Percentiles rank a stretch among this genome's conserved stretches.
Conservation (phyloP, 495 filamentous ascomycete genomes). For the Entonaema liquescens region DNA sequence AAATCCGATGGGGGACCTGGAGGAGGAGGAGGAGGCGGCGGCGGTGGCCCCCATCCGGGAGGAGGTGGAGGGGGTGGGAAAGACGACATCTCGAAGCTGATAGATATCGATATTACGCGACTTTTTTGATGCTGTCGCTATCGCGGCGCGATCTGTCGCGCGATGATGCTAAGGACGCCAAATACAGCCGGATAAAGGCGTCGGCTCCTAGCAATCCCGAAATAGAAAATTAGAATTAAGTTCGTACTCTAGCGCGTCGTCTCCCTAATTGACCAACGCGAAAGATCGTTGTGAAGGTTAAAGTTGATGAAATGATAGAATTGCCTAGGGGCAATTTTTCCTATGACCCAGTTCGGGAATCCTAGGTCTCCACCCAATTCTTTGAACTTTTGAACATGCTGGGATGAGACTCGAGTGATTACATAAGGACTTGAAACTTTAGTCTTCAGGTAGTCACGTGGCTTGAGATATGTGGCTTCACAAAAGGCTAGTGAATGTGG, state of each 20-base stretch:
- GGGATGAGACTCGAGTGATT: neutral
- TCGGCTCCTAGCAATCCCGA: conserved; percentile 7
- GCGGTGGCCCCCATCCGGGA: conserved; percentile 60
- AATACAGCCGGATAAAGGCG: conserved; percentile 23
- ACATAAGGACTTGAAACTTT: conserved; percentile 4
- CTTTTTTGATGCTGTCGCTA: conserved; percentile 41
- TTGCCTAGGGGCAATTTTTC: conserved; percentile 32
- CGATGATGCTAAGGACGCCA: conserved; percentile 31
- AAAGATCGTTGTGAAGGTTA: conserved; percentile 21
- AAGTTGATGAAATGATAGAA: conserved; percentile 27
- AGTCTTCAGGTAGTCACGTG: conserved; percentile 33
- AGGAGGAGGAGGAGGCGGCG: conserved; percentile 77
- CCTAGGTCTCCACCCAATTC: neutral
- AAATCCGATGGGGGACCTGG: conserved; percentile 75
- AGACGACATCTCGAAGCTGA: conserved; percentile 72
- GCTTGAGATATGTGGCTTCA: neutral
- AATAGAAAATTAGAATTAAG: neutral
- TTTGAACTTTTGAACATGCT: neutral
- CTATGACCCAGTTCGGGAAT: neutral
- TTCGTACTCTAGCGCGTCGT: conserved; percentile 26
- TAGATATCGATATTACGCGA: conserved; percentile 29
- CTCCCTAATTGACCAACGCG: conserved; percentile 31
- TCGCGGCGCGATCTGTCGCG: conserved; percentile 48
- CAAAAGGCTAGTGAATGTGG: conserved; percentile 22
- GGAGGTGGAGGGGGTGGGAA: conserved; percentile 68